Evolutionary conservation across 768 basidiomycete species (phyloP), one percentile per base, ranked within the genome.

Genomic region (Macrolepiota dolichaula): DNA sequence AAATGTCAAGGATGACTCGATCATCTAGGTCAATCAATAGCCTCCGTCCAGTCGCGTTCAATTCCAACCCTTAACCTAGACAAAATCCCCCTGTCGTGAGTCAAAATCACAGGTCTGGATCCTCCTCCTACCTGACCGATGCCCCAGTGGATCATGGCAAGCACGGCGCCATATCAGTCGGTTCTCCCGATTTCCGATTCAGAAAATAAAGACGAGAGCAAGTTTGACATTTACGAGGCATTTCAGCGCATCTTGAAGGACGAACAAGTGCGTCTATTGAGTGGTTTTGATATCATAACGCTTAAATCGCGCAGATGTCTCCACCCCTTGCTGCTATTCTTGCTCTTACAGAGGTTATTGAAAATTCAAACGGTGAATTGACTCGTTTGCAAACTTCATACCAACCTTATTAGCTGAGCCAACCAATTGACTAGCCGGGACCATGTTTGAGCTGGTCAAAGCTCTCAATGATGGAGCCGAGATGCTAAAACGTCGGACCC

Each of bases 361-460:
- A 90, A 64, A 79, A 84, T 62, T 94, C 94, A 27, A 81, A 87
- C 73, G 91, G 92, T 91, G 71, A 67, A 78, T 68, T 49, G 3
- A 52, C 58, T 56, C 13, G 35, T 56, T 42, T 58, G 55, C 27
- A 51, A 32, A 13, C 35, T 56, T 7, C 12, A 22, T 10, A 2
- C 52, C 25, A 13, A 27, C 24, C 47, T 24, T 22, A 49, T 49
- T 24, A 2, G 15, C 35, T 60, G 56, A 25, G 56, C 63, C 62
- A 58, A 65, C 56, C 60, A 52, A 44, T 53, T 55, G 51, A 37
- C 32, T 69, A 93, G 93, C 92, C 52, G 91, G 87, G 1, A 97
- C 95, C 22, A 95, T 94, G 88, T 92, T 89, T 66, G 96, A 99
- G 73, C 86, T 98, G 29, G 88, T 92, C 24, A 83, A 89, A 63